These are phyloP conservation scores for Holtermannia corniformis DNA, from an alignment of 768 basidiomycete genomes.

Conservation along the genomic window DNA sequence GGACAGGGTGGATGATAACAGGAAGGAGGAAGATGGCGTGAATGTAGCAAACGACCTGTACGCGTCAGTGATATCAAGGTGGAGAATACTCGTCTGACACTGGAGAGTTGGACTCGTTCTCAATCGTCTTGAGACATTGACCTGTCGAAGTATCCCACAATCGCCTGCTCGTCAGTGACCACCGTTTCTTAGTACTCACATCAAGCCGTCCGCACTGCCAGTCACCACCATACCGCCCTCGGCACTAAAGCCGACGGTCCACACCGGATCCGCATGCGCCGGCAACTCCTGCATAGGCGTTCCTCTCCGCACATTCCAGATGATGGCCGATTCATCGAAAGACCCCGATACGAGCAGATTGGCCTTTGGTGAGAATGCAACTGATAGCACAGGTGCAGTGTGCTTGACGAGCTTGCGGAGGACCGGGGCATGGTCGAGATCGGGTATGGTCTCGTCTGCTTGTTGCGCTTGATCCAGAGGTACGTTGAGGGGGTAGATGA, in stretches of 20 bases:
- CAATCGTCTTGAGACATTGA: conserved; percentile 93
- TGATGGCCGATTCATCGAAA: conserved; percentile 86
- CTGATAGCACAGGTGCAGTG: conserved; percentile 87
- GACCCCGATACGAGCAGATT: conserved; percentile 88
- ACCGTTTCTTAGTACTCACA: conserved; percentile 50
- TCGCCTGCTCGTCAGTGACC: conserved; percentile 51
- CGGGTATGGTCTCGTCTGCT: background rate
- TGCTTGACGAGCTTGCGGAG: conserved; percentile 69
- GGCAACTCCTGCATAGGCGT: conserved; percentile 77
- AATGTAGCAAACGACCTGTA: conserved; percentile 75
- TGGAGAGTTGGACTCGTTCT: conserved; percentile 84
- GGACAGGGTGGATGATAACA: conserved; percentile 86
- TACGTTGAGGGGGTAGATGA: conserved; percentile 10
- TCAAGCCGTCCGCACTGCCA: conserved; percentile 91
- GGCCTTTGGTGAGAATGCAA: conserved; percentile 82
- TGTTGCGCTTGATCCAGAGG: conserved; percentile 6
- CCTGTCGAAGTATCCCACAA: conserved; percentile 97
- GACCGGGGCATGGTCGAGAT: conserved; percentile 47
- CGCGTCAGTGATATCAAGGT: conserved; percentile 3
- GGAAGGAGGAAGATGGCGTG: conserved; percentile 82
- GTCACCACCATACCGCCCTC: conserved; percentile 93
- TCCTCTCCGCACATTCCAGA: conserved; percentile 93
- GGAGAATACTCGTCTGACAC: conserved; percentile 54
- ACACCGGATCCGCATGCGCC: conserved; percentile 95
- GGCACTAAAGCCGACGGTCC: conserved; percentile 83